These are phyloP conservation scores for Leishmania braziliensis DNA, from an alignment of 208 protist species.

Conservation along the genomic window DNA sequence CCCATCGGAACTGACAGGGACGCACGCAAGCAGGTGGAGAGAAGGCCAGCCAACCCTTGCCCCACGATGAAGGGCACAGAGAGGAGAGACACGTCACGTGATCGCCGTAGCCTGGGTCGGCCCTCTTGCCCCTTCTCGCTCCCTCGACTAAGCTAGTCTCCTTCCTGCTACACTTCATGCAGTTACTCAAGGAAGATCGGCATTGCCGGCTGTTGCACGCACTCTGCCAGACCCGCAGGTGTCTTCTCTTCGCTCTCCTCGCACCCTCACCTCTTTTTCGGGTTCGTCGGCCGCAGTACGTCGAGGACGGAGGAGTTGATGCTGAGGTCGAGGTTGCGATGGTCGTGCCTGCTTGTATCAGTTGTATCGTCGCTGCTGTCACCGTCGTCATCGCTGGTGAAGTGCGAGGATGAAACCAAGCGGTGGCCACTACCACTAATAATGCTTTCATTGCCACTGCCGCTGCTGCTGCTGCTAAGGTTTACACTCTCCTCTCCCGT, in stretches of 20 bases:
- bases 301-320: conserved; percentile 23
- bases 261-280: conserved; percentile 9
- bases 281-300: conserved; percentile 13
- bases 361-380: not conserved
- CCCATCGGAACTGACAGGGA: not conserved
- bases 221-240: not conserved
- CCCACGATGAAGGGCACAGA: not conserved
- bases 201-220: not conserved
- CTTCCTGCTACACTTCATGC: not conserved
- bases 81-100: not conserved
- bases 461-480: conserved; percentile 9
- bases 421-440: not conserved
- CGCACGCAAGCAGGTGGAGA: not conserved
- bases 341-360: not conserved
- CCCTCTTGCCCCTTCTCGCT: not conserved
- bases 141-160: not conserved
- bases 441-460: not conserved
- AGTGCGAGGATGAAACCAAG: not conserved
- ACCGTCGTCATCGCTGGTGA: not conserved
- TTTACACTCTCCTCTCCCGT: conserved; percentile 9
- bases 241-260: not conserved
- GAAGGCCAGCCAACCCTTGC: too few species aligned
- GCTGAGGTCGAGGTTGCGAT: not conserved
- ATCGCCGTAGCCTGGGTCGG: not conserved
- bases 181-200: not conserved